phyloP scores from a whole-genome alignment of 1,284 basidiomycete species.

The Farysia itapuensis region DNA sequence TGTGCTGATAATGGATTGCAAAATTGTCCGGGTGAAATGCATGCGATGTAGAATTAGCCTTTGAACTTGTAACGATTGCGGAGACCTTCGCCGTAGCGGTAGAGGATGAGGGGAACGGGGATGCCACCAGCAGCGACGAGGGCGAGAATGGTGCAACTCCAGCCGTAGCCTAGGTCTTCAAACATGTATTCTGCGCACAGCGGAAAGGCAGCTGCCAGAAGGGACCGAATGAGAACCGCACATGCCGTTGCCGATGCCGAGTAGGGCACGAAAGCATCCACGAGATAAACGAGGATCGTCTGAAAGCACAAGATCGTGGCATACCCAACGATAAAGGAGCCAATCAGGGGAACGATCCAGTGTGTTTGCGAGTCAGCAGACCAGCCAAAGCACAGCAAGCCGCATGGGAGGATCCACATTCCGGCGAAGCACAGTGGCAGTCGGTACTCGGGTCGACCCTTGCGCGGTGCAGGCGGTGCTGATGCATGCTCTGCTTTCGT shows the following conservation, averaged over 20 bases:
- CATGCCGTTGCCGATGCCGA: slow-evolving; percentile 62
- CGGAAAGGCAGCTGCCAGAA: slow-evolving; percentile 62
- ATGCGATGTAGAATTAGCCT: slow-evolving; percentile 10
- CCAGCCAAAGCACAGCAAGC: slow-evolving; percentile 61
- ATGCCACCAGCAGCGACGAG: slow-evolving; percentile 60
- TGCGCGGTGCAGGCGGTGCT: slow-evolving; percentile 4
- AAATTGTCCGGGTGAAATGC: neutral
- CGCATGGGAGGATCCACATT: slow-evolving; percentile 62
- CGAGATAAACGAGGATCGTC: slow-evolving; percentile 61
- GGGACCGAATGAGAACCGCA: slow-evolving; percentile 56
- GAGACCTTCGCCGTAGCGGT: slow-evolving; percentile 60
- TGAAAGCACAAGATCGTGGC: slow-evolving; percentile 62
- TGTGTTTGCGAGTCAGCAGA: slow-evolving; percentile 32
- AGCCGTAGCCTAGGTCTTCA: slow-evolving; percentile 62
- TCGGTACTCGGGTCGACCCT: slow-evolving; percentile 48
- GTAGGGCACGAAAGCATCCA: slow-evolving; percentile 63
- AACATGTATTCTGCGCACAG: slow-evolving; percentile 62
- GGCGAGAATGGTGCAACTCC: slow-evolving; percentile 60
- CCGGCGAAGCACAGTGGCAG: slow-evolving; percentile 62
- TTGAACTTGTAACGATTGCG: slow-evolving; percentile 43
- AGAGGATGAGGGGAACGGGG: slow-evolving; percentile 62
- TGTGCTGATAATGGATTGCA: too few relatives aligned
- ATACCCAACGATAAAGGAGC: slow-evolving; percentile 42
- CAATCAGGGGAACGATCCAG: slow-evolving; percentile 43
- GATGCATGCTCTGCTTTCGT: neutral